Base-by-base conservation (phyloP, 1,284 basidiomycete species). In the Moniliella sp. region DNA sequence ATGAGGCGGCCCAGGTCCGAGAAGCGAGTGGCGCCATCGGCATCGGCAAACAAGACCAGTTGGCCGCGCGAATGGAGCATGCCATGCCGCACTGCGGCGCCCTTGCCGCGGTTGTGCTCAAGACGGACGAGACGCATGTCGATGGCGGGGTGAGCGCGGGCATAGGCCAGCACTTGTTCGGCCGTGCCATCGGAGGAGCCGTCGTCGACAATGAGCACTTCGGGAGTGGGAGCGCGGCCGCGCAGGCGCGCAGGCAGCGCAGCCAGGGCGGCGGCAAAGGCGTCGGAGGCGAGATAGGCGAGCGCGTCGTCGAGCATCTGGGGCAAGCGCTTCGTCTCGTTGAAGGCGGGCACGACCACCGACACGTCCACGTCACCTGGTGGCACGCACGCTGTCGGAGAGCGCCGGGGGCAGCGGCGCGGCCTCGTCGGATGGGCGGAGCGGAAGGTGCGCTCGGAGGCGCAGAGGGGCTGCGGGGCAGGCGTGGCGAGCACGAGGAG, bases 1-100 rank as follows among this genome's bases (percentile, higher is more conserved):
- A 78, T 78, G 11, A 93, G 63, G 16, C 65, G 48, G 42, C 77
- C 73, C 10, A 91, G 57, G 49, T 88, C 84, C 28, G 72, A 66
- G 45, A 93, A 86, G 23, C 72, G 68, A 39, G 79, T 83, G 14
- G 84, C 84, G 2, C 79, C 84, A 48, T 93, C 84, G 4, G 84
- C 84, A 53, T 93, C 84, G 19, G 76, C 83, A 70, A 91, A 84
- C 28, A 91, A 64, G 30, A 91, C 64, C n/a, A 78, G 64, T 39
- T 66, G 61, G 4, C 84, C 84, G 3, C 79, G 68, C 4, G 72
- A 69, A 51, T 78, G 74, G 37, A 86, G 28, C 3, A 57, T 43
- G 15, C 54, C 49, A 61, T 88, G 83, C 25, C 76, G 67, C 13
- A 91, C 83, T 0, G 83, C 80, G 1, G 80, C 84, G 15, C 84